These are phyloP conservation scores for Fusarium torreyae DNA, from an alignment of 2,329 filamentous ascomycete genomes.

Conservation along the genomic window DNA sequence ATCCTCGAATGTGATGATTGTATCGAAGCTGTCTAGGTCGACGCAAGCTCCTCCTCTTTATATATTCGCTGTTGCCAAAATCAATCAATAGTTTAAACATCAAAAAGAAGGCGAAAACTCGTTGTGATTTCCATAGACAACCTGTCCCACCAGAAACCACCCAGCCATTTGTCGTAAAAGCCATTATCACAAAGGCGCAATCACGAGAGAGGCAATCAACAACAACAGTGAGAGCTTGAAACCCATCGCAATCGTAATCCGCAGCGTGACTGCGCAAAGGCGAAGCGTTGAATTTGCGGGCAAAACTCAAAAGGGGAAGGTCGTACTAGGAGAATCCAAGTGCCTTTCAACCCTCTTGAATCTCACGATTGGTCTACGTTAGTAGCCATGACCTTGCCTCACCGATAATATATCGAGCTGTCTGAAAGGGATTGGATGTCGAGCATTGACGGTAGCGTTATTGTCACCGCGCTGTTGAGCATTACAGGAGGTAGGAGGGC, in stretches of 20 bases:
- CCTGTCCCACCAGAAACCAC: not conserved
- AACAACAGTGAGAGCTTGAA: constrained; percentile 18
- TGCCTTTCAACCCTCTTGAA: constrained; percentile 18
- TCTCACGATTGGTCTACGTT: not conserved
- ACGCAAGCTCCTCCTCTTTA: not conserved
- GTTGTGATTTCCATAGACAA: constrained; percentile 12
- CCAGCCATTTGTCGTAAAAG: not conserved
- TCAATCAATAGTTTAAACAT: not conserved
- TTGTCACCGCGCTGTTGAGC: not conserved
- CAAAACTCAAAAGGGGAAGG: not conserved
- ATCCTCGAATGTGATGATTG: not conserved
- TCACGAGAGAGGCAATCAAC: not conserved
- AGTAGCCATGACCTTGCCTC: not conserved
- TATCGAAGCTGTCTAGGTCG: not conserved
- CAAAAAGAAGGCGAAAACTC: not conserved
- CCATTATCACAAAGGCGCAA: not conserved
- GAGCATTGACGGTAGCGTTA: not conserved
- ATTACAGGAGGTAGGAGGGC: not conserved
- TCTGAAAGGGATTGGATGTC: constrained; percentile 1
- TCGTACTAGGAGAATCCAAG: not conserved
- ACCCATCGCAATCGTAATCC: not conserved
- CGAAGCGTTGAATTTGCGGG: not conserved
- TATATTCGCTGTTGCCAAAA: not conserved
- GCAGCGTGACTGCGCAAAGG: constrained; percentile 4
- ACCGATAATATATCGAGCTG: not conserved